Conservation (phyloP, 2,329 filamentous ascomycete species). For the Dryadomyces quercivorus region DNA sequence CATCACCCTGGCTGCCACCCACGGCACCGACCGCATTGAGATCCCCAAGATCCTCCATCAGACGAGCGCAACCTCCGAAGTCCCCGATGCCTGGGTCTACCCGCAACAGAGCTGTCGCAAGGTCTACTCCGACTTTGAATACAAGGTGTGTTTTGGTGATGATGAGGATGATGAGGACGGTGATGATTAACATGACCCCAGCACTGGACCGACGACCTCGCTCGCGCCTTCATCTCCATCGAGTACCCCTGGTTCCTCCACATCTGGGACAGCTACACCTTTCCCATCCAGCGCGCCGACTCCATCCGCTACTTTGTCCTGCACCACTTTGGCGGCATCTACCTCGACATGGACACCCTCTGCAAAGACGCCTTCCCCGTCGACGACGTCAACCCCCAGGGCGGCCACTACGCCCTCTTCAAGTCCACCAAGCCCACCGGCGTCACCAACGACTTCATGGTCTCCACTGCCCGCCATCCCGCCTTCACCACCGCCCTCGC, state of each 20-base stretch:
- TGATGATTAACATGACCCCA: conserved; percentile 22
- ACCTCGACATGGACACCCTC: conserved; percentile 58
- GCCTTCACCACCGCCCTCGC: conserved; percentile 63
- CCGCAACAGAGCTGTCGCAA: conserved; percentile 15
- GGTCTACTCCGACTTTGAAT: conserved; percentile 17
- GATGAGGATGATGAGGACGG: no score
- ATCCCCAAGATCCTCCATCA: conserved; percentile 21
- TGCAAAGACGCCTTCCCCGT: conserved; percentile 13
- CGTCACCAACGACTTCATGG: conserved; percentile 74
- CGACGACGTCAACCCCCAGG: background rate
- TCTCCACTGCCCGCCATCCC: conserved; percentile 56
- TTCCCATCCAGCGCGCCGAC: conserved; percentile 67
- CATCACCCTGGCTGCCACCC: background rate
- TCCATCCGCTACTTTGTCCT: conserved; percentile 71
- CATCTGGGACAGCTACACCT: conserved; percentile 62
- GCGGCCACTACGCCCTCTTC: conserved; percentile 12
- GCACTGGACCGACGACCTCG: conserved; percentile 65
- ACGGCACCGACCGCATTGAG: background rate
- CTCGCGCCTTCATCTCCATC: conserved; percentile 56
- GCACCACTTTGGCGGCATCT: conserved; percentile 65
- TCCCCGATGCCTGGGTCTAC: conserved; percentile 16
- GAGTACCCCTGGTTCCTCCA: conserved; percentile 70
- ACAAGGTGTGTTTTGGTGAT: conserved; percentile 12
- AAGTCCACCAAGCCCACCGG: conserved; percentile 56
- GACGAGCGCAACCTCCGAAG: conserved; percentile 14